A percentile compares a stretch with the other conserved stretches of the same genome.
Conservation (phyloP, 176 grass and related monocot species). For the Oryza punctata region DNA sequence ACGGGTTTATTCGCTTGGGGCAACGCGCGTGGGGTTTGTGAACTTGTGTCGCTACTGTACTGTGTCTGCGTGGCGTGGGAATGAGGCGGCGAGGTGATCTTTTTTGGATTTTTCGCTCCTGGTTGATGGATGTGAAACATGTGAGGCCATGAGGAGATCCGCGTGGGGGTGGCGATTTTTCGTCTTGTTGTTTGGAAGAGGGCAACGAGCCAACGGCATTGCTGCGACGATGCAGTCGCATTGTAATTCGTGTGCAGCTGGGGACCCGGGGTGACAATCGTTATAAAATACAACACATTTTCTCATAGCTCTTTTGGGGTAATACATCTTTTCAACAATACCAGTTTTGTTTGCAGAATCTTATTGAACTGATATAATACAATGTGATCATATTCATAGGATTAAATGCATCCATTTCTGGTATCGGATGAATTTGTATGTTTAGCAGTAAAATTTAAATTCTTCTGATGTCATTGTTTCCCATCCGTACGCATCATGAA, state of each 20-base stretch:
- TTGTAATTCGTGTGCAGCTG: not conserved
- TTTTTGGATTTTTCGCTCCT: not conserved
- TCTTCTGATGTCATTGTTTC: not conserved
- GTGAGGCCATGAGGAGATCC: slow-evolving; percentile 10
- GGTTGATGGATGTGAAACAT: not conserved
- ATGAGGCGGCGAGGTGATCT: not conserved
- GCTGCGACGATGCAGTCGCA: not conserved
- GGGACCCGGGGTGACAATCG: not conserved
- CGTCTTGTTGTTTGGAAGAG: not conserved
- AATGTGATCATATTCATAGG: not conserved
- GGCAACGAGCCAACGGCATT: not conserved
- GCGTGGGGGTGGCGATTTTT: not conserved
- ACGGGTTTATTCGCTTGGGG: not conserved
- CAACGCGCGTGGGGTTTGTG: not conserved
- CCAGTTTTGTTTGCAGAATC: not conserved
- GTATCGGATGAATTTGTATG: not conserved
- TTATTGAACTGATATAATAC: not conserved
- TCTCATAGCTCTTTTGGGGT: not conserved
- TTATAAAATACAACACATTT: not conserved
- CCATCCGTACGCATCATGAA: not conserved
- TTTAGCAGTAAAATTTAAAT: not conserved
- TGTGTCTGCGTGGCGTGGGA: not conserved
- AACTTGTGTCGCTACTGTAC: not conserved
- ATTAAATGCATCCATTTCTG: not conserved
- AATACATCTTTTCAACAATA: not conserved